These are phyloP conservation scores for Dothideomycetes sp. DNA, from an alignment of 2,329 filamentous ascomycete genomes.

Conservation along the genomic window DNA sequence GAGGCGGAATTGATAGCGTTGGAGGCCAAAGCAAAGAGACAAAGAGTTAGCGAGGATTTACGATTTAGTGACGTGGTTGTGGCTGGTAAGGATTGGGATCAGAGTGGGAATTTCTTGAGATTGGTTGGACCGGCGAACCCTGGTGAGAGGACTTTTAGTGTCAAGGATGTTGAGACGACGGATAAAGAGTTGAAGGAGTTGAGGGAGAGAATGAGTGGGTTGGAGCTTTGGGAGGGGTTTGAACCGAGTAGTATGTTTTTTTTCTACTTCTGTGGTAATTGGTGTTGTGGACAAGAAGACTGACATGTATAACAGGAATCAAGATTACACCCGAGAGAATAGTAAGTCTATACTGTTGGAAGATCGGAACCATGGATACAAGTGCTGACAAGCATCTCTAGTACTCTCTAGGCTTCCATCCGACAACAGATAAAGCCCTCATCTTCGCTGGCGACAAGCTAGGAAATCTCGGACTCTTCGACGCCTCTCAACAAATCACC, in stretches of 20 bases:
- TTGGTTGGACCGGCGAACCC: slow-evolving; percentile 67
- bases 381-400: slow-evolving; percentile 1
- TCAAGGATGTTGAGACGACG: slow-evolving; percentile 72
- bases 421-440: slow-evolving; percentile 72
- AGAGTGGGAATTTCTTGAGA: slow-evolving; percentile 55
- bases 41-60: slow-evolving; percentile 58
- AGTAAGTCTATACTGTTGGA: neutral
- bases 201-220: slow-evolving; percentile 63
- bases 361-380: too few species aligned
- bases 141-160: slow-evolving; percentile 73
- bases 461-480: slow-evolving; percentile 82
- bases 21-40: slow-evolving; percentile 51
- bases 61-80: slow-evolving; percentile 70
- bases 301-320: slow-evolving; percentile 48
- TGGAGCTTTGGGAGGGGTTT: slow-evolving; percentile 77
- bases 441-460: slow-evolving; percentile 93
- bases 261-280: neutral
- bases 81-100: slow-evolving; percentile 67
- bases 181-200: slow-evolving; percentile 66
- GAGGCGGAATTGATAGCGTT: slow-evolving; percentile 49
- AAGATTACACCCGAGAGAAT: slow-evolving; percentile 84
- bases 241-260: slow-evolving; percentile 50
- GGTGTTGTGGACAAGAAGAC: too few species aligned
- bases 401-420: slow-evolving; percentile 87
- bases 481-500: slow-evolving; percentile 62